Conservation (phyloP, 768 basidiomycete genomes). For the Cystofilobasidium capitatum region DNA sequence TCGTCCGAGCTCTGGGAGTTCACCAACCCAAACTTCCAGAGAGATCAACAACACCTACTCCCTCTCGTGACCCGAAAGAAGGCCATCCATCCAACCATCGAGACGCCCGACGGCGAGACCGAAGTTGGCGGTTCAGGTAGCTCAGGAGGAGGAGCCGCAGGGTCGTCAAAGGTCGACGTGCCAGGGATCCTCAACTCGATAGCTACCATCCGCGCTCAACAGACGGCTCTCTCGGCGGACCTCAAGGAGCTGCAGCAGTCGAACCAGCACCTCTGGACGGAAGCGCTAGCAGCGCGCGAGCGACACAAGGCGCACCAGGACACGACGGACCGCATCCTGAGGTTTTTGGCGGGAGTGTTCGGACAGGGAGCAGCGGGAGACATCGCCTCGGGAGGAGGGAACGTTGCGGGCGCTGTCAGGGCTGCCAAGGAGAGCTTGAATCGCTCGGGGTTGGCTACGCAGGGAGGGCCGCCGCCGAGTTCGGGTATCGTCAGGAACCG, state of each 20-base stretch:
- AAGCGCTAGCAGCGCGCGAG: conserved; percentile 65
- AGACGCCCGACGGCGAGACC: conserved; percentile 37
- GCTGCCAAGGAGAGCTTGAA: not conserved
- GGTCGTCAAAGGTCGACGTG: conserved; percentile 51
- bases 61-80: conserved; percentile 83
- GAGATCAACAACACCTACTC: conserved; percentile 78
- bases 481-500: conserved; percentile 6
- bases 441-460: not conserved
- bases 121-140: conserved; percentile 37
- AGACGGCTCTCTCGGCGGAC: conserved; percentile 80
- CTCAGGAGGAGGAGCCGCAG: conserved; percentile 26
- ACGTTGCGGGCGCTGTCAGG: too few relatives aligned
- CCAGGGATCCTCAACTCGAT: conserved; percentile 72
- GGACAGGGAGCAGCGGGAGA: conserved; percentile 31
- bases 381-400: conserved; percentile 16
- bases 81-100: conserved; percentile 26
- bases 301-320: conserved; percentile 88
- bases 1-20: conserved; percentile 55
- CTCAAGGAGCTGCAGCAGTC: conserved; percentile 76
- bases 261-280: conserved; percentile 87
- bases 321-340: conserved; percentile 87
- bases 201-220: conserved; percentile 78
- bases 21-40: conserved; percentile 75
- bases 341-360: conserved; percentile 89
- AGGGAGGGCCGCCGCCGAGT: not conserved